These are phyloP conservation scores for Ophiostoma fasciatum DNA, from an alignment of 2,329 filamentous ascomycete genomes.

Conservation along the genomic window DNA sequence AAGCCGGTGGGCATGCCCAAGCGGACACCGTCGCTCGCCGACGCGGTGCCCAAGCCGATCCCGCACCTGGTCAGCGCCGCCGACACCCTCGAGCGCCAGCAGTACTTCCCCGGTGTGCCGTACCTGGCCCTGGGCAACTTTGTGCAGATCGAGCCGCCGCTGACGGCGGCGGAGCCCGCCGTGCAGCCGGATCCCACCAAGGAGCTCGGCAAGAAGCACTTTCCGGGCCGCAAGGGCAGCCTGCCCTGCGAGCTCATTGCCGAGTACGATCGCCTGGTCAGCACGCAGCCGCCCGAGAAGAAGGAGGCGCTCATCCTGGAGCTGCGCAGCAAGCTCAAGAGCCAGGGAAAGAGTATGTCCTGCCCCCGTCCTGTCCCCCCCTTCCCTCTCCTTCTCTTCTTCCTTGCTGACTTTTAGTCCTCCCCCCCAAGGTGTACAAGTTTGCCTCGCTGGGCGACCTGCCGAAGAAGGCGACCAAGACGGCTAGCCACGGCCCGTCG, in stretches of 20 bases:
- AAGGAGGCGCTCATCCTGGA: constrained; percentile 10
- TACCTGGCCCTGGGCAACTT: constrained; percentile 9
- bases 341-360: constrained; percentile 10
- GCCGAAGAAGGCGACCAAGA: constrained; percentile 1
- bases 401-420: too few relatives aligned
- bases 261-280: constrained; percentile 10
- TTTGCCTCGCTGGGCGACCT: constrained; percentile 9
- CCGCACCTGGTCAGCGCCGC: constrained; percentile 8
- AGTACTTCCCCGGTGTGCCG: constrained; percentile 10
- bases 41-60: constrained; percentile 5
- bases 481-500: neutral
- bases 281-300: constrained; percentile 5
- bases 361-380: too few relatives aligned
- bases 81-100: constrained; percentile 8
- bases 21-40: constrained; percentile 1
- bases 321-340: constrained; percentile 11
- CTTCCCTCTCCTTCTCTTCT: too few relatives aligned
- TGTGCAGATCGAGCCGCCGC: constrained; percentile 10
- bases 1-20: constrained; percentile 1
- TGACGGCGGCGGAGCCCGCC: constrained; percentile 9
- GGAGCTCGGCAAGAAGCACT: constrained; percentile 10
- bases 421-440: constrained; percentile 13
- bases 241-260: constrained; percentile 12
- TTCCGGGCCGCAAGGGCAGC: constrained; percentile 9
- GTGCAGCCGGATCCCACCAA: constrained; percentile 12